These are phyloP conservation scores for Sporisorium graminicola DNA, from an alignment of 1,284 basidiomycete species.

Conservation along the genomic window DNA sequence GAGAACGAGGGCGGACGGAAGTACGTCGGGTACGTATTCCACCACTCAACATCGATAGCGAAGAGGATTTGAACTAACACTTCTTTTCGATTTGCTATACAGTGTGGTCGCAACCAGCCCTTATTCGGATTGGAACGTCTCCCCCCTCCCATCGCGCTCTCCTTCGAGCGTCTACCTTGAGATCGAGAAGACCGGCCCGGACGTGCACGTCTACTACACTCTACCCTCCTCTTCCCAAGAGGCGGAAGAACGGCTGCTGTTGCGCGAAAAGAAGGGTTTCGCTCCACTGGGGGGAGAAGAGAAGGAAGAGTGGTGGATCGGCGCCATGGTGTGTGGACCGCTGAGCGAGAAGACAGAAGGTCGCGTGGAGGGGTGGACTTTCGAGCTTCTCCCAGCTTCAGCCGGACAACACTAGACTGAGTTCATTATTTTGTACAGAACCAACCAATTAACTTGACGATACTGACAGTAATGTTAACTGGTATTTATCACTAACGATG, in stretches of 20 bases:
- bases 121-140: constrained; percentile 45
- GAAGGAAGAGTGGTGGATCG: constrained; percentile 39
- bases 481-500: no score
- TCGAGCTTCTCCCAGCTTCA: constrained; percentile 9
- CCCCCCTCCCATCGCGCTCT: constrained; percentile 4
- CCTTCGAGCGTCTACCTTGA: constrained; percentile 18
- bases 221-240: neutral
- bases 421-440: no score
- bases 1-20: constrained; percentile 36
- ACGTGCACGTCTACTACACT: constrained; percentile 41
- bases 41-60: no score
- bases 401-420: no score
- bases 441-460: no score
- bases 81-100: no score
- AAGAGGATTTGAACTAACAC: no score
- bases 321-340: constrained; percentile 44
- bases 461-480: no score
- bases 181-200: constrained; percentile 33
- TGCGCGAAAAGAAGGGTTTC: constrained; percentile 41
- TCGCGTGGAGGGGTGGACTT: constrained; percentile 11
- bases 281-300: neutral
- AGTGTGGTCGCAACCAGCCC: constrained; percentile 31
- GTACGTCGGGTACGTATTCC: constrained; percentile 22
- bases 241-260: constrained; percentile 11
- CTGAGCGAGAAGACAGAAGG: constrained; percentile 16